A percentile compares a stretch with the other conserved stretches of the same genome.
phyloP scores from a whole-genome alignment of 2,329 filamentous ascomycete genomes.

The Botryotinia narcissicola region DNA sequence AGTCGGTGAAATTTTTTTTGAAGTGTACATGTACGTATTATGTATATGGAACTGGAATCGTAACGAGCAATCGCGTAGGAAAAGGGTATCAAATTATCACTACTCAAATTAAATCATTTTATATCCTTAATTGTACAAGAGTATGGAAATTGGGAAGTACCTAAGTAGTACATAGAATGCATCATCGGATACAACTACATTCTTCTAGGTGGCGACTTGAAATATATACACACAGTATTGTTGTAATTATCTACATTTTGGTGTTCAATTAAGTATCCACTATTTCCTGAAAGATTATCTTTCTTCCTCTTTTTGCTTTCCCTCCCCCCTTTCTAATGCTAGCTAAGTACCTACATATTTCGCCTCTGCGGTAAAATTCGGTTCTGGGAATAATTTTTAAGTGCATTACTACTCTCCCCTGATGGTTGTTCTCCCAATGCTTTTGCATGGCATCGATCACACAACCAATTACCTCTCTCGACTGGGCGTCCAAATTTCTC shows the following conservation, averaged over 20 bases:
- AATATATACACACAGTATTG: not conserved
- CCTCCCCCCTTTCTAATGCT: not conserved
- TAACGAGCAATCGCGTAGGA: not conserved
- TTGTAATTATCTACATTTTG: not conserved
- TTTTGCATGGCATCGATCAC: not conserved
- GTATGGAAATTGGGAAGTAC: not conserved
- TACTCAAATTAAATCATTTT: not conserved
- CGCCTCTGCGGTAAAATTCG: not conserved
- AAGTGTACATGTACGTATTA: not conserved
- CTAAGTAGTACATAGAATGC: not conserved
- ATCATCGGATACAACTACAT: not conserved
- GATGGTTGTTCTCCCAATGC: not conserved
- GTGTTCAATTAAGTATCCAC: not conserved
- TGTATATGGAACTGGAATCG: not conserved
- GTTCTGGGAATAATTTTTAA: not conserved
- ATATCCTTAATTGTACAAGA: not conserved
- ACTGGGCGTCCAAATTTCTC: not conserved
- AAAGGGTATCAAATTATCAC: not conserved
- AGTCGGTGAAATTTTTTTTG: not conserved
- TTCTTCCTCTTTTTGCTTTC: not conserved
- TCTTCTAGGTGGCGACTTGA: not conserved
- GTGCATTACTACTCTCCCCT: not conserved
- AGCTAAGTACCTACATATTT: not conserved
- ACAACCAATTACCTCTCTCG: conserved; percentile 2
- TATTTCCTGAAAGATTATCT: not conserved